Evolutionary conservation across 805 yeast genomes (phyloP).

Genomic region (Metschnikowia baotianmanensis): DNA sequence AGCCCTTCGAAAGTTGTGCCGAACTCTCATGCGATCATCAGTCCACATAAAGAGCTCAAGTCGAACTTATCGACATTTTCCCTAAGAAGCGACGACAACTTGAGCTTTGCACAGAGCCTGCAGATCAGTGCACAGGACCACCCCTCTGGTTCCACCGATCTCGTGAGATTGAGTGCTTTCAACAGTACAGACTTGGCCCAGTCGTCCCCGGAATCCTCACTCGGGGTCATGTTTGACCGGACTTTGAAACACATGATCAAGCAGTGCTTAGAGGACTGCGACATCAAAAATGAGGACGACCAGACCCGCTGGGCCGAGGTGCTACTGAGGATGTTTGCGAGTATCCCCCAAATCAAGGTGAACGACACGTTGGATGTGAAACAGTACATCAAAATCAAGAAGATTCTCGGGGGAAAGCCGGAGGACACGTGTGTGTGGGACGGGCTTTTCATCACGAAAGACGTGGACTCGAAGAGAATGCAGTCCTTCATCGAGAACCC

Average conservation of each 20-base stretch:
- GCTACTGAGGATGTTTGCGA: constrained; percentile 27
- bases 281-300: constrained; percentile 34
- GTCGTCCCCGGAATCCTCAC: background rate
- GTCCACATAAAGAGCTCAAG: constrained; percentile 1
- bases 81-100: background rate
- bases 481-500: constrained; percentile 62
- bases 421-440: constrained; percentile 60
- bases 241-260: constrained; percentile 52
- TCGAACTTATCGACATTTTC: constrained; percentile 4
- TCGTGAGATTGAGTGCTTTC: background rate
- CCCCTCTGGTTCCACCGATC: background rate
- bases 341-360: constrained; percentile 34
- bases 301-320: constrained; percentile 66
- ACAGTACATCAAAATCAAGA: constrained; percentile 84
- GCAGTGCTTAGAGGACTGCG: constrained; percentile 65
- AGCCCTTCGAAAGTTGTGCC: background rate
- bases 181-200: constrained; percentile 1
- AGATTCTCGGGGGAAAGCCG: constrained; percentile 72
- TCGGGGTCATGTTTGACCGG: constrained; percentile 25
- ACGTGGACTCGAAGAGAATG: constrained; percentile 80
- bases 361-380: constrained; percentile 81
- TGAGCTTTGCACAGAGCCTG: background rate
- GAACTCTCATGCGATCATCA: background rate
- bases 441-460: constrained; percentile 84
- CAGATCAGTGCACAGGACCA: background rate